Evolutionary conservation across 1,139 yeast species (phyloP).

Genomic region (Kluyveromyces sp.): DNA sequence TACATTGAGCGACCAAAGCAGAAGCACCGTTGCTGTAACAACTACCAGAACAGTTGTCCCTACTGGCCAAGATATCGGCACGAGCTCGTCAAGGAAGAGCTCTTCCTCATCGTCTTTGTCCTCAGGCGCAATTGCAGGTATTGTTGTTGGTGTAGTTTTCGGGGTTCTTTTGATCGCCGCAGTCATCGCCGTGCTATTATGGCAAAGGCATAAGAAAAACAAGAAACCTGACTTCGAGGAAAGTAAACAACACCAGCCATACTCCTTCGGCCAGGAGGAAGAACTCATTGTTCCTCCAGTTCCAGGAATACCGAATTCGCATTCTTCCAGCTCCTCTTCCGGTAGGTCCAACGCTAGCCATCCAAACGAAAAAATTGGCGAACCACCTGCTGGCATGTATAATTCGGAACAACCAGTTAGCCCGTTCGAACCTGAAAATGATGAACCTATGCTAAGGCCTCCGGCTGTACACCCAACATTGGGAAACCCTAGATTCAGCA

Average conservation of each 20-base stretch:
- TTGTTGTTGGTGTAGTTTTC: constrained; percentile 54
- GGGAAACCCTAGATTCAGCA: constrained; percentile 42
- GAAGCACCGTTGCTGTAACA: constrained; percentile 14
- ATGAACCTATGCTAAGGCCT: background rate
- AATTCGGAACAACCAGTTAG: background rate
- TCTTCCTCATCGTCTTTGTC: constrained; percentile 29
- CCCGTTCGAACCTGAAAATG: background rate
- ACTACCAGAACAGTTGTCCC: constrained; percentile 8
- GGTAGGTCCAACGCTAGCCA: background rate
- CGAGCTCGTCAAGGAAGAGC: constrained; percentile 9
- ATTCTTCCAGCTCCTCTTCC: constrained; percentile 1
- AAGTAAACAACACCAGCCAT: constrained; percentile 29
- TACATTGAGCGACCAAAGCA: constrained; percentile 10
- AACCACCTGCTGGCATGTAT: background rate
- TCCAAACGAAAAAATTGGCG: no score
- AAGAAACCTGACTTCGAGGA: constrained; percentile 24
- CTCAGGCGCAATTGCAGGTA: constrained; percentile 69
- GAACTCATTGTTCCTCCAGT: constrained; percentile 13
- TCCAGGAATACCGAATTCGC: constrained; percentile 3
- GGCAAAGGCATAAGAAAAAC: constrained; percentile 32
- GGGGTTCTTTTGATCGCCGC: constrained; percentile 39
- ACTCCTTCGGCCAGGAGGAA: constrained; percentile 29
- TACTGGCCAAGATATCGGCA: constrained; percentile 10
- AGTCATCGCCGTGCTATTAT: constrained; percentile 37
- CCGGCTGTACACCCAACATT: constrained; percentile 22